Evolutionary conservation across 2,329 filamentous ascomycete species (phyloP), one percentile per base, ranked within the genome.

Genomic region (Aspergillus fumigatus): DNA sequence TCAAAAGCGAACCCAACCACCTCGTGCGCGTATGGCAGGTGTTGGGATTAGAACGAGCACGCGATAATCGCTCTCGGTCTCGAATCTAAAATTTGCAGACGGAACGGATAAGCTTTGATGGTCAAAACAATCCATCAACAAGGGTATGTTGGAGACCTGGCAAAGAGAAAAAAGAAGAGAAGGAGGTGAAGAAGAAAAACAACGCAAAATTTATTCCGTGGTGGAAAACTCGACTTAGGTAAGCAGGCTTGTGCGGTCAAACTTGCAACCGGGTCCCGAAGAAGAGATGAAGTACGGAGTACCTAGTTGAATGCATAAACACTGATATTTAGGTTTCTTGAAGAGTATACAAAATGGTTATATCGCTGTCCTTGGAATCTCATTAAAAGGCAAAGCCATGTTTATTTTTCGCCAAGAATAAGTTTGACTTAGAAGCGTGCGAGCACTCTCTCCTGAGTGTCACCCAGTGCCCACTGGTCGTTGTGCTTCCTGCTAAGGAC

Each of bases 381-480:
- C n/a, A 21, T 43, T 19, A 43, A 21, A 43, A 11, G 21, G 8
- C 3, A 43, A 43, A 17, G 4, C 1, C 14, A 38, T 17, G 32
- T 17, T 17, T 17, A 38, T 6, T 17, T 38, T 7, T 17, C 7
- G 32, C 14, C 4, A 2, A 4, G 14, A 14, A 14, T 14, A 11
- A 32, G 29, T 32, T 23, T 21, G 7, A n/a, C 49, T 45, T 73
- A 79, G 60, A 90, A 88, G 65, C 88, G 81, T 48, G 87, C 79
- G 73, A 88, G 79, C n/a, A 92, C 89, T 76, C 88, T 90, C 72
- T 85, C 78, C 74, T 86, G 78, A 5, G 83, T 87, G 70, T 95
- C 90, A 69, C 87, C 84, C 76, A 96, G 66, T 50, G 92, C 92
- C 87, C 88, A 96, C 21, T 85, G 85, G 69, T 83, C 88, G 49